Conservation (phyloP, 208 protist genomes). For the Angomonas deanei region DNA sequence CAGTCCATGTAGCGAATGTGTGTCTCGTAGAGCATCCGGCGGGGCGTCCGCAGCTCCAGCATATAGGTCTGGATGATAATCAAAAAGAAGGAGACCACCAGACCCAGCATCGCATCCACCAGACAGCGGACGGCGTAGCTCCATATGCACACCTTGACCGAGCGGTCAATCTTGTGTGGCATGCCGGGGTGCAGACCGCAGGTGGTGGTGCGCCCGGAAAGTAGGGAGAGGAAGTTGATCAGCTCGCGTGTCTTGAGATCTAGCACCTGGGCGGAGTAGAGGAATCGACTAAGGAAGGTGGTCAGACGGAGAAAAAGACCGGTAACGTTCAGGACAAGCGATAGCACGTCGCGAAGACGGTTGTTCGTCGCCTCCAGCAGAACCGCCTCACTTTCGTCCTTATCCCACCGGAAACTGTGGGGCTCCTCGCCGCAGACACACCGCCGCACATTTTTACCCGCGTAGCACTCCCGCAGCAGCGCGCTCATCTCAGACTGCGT, state of each 20-base stretch:
- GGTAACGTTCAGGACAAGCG: background rate
- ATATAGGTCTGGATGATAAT: slow-evolving; percentile 7
- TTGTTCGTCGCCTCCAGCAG: too few species aligned
- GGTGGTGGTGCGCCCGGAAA: slow-evolving; percentile 34
- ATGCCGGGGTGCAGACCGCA: slow-evolving; percentile 78
- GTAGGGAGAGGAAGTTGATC: slow-evolving; percentile 52
- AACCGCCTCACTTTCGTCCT: too few species aligned
- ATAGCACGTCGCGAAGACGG: background rate
- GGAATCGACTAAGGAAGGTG: slow-evolving; percentile 23
- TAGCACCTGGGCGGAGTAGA: slow-evolving; percentile 25
- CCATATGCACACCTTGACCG: slow-evolving; percentile 45
- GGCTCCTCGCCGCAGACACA: slow-evolving; percentile 24
- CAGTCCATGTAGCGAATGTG: slow-evolving; percentile 88
- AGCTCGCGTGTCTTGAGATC: slow-evolving; percentile 56
- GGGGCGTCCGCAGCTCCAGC: slow-evolving; percentile 31
- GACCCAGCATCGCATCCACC: slow-evolving; percentile 62
- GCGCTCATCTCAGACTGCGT: slow-evolving; percentile 42
- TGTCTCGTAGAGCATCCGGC: slow-evolving; percentile 58
- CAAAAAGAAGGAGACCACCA: slow-evolving; percentile 42
- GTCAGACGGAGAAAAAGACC: slow-evolving; percentile 20
- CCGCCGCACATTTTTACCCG: slow-evolving; percentile 33
- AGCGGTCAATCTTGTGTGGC: slow-evolving; percentile 37
- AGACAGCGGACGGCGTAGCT: slow-evolving; percentile 53
- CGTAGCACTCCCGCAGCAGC: slow-evolving; percentile 39
- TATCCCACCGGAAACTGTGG: background rate